Evolutionary conservation across 1,139 yeast species (phyloP).

Genomic region (Geotrichum carabidarum): DNA sequence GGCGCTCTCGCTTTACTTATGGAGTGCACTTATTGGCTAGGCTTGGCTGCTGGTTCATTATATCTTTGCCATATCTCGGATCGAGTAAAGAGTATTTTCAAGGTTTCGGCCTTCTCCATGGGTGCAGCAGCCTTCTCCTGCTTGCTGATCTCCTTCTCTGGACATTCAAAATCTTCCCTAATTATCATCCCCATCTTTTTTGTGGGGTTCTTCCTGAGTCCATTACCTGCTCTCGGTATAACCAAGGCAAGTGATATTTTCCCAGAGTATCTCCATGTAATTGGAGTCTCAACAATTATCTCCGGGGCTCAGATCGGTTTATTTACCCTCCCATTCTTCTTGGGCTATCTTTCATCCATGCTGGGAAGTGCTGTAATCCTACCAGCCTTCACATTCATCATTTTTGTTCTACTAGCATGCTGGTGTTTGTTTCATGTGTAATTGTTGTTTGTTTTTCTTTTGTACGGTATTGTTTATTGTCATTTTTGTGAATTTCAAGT

Average conservation of each 20-base stretch:
- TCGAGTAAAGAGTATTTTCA: constrained; percentile 27
- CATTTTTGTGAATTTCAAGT: background rate
- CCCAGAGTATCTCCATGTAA: constrained; percentile 56
- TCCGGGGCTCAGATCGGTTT: constrained; percentile 79
- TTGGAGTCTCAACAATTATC: constrained; percentile 68
- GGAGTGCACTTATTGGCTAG: constrained; percentile 47
- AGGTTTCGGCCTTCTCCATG: constrained; percentile 26
- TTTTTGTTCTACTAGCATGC: constrained; percentile 16
- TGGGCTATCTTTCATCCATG: constrained; percentile 47
- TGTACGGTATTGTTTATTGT: background rate
- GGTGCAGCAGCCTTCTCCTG: constrained; percentile 27
- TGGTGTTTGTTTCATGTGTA: constrained; percentile 9
- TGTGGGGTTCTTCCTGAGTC: constrained; percentile 68
- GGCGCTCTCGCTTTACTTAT: background rate
- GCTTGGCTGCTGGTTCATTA: constrained; percentile 58
- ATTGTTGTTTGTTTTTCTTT: background rate
- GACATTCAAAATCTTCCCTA: background rate
- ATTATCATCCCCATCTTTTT: constrained; percentile 40
- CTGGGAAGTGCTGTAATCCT: constrained; percentile 23
- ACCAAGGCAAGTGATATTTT: constrained; percentile 57
- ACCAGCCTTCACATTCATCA: constrained; percentile 21
- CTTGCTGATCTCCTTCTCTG: constrained; percentile 19
- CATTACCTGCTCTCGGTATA: constrained; percentile 70
- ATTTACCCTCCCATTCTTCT: constrained; percentile 56
- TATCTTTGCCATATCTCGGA: constrained; percentile 37